These are phyloP conservation scores for Apiospora aurea DNA, from an alignment of 2,329 filamentous ascomycete species.

Conservation along the genomic window DNA sequence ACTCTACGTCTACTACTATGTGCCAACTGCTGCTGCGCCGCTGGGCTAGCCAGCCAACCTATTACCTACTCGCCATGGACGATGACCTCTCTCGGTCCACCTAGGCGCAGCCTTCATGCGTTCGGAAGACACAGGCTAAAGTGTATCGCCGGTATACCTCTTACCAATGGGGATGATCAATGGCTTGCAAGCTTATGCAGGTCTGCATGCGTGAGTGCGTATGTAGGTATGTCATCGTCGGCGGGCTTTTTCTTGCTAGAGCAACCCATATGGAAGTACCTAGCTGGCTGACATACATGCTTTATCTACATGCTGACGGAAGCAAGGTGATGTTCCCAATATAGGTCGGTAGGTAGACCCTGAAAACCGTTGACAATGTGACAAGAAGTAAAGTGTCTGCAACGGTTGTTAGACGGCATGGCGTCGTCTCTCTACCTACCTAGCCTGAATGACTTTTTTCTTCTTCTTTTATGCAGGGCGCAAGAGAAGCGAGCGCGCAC, in stretches of 20 bases:
- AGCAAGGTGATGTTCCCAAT: too few species aligned
- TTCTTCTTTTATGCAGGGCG: conserved; percentile 1
- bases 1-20: not conserved
- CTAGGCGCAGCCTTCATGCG: conserved; percentile 7
- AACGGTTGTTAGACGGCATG: conserved; percentile 6
- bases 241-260: not conserved
- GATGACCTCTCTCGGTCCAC: conserved; percentile 5
- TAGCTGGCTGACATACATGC: too few species aligned
- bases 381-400: not conserved
- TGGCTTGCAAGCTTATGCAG: conserved; percentile 14
- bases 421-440: not conserved
- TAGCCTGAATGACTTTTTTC: not conserved
- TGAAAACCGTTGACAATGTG: conserved; percentile 10
- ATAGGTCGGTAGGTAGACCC: not conserved
- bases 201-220: not conserved
- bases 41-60: not conserved
- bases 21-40: not conserved
- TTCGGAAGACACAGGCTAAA: conserved; percentile 15
- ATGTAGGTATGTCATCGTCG: conserved; percentile 9
- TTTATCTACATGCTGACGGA: not conserved
- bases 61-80: conserved; percentile 7
- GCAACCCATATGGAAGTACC: not conserved
- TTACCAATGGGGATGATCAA: not conserved
- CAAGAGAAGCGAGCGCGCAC: not conserved
- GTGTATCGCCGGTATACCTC: not conserved